These are phyloP conservation scores for Coprinellus aureogranulatus DNA, from an alignment of 768 basidiomycete genomes.

Conservation along the genomic window DNA sequence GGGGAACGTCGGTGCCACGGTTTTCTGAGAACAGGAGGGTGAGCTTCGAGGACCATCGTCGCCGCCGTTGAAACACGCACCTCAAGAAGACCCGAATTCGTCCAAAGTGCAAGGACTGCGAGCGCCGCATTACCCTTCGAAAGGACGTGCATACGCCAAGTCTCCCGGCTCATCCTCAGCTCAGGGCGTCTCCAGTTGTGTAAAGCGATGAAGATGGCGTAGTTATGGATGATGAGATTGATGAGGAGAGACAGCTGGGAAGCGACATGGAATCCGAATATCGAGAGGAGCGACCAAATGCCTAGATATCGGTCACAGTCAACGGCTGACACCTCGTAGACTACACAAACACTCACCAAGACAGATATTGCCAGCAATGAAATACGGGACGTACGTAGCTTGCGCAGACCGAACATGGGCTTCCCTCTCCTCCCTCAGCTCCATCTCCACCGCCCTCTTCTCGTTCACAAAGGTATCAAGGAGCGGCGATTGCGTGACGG, in stretches of 20 bases:
- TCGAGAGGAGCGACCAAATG: neutral
- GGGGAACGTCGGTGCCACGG: neutral
- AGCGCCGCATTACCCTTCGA: slow-evolving; percentile 9
- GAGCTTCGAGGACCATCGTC: neutral
- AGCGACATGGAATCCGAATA: neutral
- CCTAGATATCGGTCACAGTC: neutral
- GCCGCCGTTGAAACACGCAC: neutral
- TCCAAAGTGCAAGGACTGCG: slow-evolving; percentile 7
- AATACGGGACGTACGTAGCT: neutral
- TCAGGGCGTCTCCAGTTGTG: slow-evolving; percentile 6
- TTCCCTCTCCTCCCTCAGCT: neutral
- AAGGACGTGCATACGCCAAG: slow-evolving; percentile 2
- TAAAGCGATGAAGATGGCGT: slow-evolving; percentile 5
- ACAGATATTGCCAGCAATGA: slow-evolving; percentile 1
- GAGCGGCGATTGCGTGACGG: neutral
- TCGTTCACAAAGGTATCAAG: slow-evolving; percentile 1
- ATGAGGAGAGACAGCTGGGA: slow-evolving; percentile 4
- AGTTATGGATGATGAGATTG: slow-evolving; percentile 9
- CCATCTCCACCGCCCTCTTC: neutral
- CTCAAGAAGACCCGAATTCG: slow-evolving; percentile 9
- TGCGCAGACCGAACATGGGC: neutral
- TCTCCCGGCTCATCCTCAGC: neutral
- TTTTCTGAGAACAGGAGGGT: neutral
- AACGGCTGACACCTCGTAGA: neutral
- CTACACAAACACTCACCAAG: neutral